phyloP scores from a whole-genome alignment of 2,329 filamentous ascomycete genomes.

The Simplicillium sp. region DNA sequence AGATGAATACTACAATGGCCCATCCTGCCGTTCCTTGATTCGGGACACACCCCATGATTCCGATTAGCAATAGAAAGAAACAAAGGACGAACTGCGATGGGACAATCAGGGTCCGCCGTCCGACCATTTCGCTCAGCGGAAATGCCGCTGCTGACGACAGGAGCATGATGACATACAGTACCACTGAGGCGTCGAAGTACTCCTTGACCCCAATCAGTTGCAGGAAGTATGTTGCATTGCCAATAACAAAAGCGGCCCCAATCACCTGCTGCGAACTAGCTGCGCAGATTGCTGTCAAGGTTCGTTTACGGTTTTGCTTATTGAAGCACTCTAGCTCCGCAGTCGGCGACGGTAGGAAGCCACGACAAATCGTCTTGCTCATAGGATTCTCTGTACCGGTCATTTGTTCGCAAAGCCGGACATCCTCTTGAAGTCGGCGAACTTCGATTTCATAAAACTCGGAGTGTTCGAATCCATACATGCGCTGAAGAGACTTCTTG shows the following conservation, averaged over 20 bases:
- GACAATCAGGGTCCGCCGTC: conserved; percentile 20
- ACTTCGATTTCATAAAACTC: conserved; percentile 18
- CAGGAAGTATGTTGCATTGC: conserved; percentile 22
- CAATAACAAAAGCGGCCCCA: conserved; percentile 25
- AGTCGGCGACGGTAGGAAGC: conserved; percentile 1
- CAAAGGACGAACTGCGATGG: conserved; percentile 15
- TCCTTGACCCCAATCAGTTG: conserved; percentile 20
- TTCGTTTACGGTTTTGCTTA: conserved; percentile 20
- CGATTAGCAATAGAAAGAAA: conserved; percentile 17
- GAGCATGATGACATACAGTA: conserved; percentile 25
- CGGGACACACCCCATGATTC: conserved; percentile 19
- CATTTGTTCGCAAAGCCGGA: conserved; percentile 10
- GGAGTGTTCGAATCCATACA: conserved; percentile 15
- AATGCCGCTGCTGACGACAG: conserved; percentile 20
- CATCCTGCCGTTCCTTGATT: conserved; percentile 14
- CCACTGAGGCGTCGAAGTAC: conserved; percentile 20
- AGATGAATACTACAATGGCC: conserved; percentile 18
- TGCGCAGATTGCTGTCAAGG: conserved; percentile 21
- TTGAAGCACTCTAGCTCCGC: conserved; percentile 17
- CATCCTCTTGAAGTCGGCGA: conserved; percentile 14
- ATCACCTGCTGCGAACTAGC: conserved; percentile 24
- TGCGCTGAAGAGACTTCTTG: conserved; percentile 12
- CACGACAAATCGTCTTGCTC: background rate
- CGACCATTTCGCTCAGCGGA: conserved; percentile 19
- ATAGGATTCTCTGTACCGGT: conserved; percentile 2